phyloP scores from a whole-genome alignment of 2,329 filamentous ascomycete genomes.

The Trichophyton equinum region DNA sequence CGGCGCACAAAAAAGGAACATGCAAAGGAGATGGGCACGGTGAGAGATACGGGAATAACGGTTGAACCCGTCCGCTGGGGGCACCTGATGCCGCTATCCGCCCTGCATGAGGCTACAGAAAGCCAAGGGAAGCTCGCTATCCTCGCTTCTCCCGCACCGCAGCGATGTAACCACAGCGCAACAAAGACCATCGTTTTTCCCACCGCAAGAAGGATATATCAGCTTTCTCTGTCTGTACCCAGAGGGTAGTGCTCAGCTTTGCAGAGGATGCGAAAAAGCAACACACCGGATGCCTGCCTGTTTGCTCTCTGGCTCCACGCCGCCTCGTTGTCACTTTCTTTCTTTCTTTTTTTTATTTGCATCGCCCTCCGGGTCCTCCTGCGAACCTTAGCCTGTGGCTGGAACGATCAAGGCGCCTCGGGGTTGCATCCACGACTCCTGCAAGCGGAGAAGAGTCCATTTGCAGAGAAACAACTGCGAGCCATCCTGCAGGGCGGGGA shows the following conservation, averaged over 20 bases:
- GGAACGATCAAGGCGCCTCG: not conserved
- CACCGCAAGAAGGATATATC: no score
- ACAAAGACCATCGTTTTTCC: not conserved
- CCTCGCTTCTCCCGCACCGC: not conserved
- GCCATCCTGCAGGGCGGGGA: not conserved
- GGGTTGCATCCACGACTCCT: not conserved
- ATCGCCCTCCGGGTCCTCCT: not conserved
- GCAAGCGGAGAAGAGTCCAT: not conserved
- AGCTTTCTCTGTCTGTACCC: no score
- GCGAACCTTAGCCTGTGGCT: constrained; percentile 1
- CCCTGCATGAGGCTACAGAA: constrained; percentile 3
- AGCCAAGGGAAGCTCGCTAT: not conserved
- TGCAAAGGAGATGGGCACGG: not conserved
- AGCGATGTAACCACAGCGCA: not conserved
- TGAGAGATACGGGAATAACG: not conserved
- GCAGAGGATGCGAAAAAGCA: not conserved
- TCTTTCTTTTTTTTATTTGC: not conserved
- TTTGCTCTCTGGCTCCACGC: not conserved
- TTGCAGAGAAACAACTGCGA: not conserved
- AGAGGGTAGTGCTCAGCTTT: not conserved
- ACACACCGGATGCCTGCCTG: not conserved
- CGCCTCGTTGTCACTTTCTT: no score
- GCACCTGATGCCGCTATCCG: constrained; percentile 1
- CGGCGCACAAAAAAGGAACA: not conserved
- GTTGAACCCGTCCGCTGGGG: not conserved